Conservation (phyloP, 805 yeast genomes). For the Naumovozyma castellii region DNA sequence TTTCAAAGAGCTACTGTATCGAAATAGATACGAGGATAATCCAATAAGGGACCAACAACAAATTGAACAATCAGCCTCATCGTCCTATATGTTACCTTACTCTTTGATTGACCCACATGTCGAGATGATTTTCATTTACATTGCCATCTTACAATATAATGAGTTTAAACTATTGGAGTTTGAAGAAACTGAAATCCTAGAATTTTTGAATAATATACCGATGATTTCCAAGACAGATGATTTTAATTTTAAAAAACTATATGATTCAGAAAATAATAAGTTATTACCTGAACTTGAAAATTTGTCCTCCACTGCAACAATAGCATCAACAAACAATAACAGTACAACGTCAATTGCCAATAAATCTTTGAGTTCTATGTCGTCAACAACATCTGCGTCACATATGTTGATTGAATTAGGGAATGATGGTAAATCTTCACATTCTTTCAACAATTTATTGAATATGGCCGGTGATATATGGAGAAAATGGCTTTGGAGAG, state of each 20-base stretch:
- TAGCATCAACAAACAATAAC: too few relatives aligned
- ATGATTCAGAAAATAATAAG: slow-evolving; percentile 6
- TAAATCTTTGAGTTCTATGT: slow-evolving; percentile 8
- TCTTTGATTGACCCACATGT: slow-evolving; percentile 63
- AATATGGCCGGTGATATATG: slow-evolving; percentile 78
- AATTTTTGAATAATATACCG: slow-evolving; percentile 49
- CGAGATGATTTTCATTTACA: slow-evolving; percentile 62
- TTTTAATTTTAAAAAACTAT: slow-evolving; percentile 21
- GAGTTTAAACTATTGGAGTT: slow-evolving; percentile 72
- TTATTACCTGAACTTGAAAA: not conserved
- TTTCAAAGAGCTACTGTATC: slow-evolving; percentile 20
- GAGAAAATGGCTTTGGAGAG: slow-evolving; percentile 72
- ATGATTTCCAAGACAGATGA: slow-evolving; percentile 28
- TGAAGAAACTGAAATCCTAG: slow-evolving; percentile 83
- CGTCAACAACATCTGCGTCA: slow-evolving; percentile 7
- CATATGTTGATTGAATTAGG: slow-evolving; percentile 29
- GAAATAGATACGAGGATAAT: slow-evolving; percentile 18
- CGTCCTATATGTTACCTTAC: too few relatives aligned
- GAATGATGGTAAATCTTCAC: slow-evolving; percentile 36
- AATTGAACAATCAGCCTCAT: too few relatives aligned
- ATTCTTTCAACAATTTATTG: slow-evolving; percentile 65
- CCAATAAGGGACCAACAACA: slow-evolving; percentile 1
- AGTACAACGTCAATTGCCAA: too few relatives aligned
- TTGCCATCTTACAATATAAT: slow-evolving; percentile 73
- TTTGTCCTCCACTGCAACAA: not conserved